Evolutionary conservation across 2,329 filamentous ascomycete genomes (phyloP), one percentile per base, ranked within the genome.

Genomic region (Raffaelea deltoideospora): DNA sequence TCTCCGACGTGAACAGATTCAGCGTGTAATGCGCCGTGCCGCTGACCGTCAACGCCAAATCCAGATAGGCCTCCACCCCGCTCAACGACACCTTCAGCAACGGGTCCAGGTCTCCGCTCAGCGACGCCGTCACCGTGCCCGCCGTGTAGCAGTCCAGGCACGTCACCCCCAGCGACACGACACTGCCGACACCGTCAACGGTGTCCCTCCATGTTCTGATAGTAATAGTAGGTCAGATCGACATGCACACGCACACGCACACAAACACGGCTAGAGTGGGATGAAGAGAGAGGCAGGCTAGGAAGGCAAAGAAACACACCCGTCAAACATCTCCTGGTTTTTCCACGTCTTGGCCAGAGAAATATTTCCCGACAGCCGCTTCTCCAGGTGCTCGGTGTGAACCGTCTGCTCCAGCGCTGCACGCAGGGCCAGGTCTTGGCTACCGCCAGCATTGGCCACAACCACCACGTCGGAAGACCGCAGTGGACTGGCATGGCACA

Each of bases 121-220:
- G 49, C 37, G 58, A 54, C 11, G 64, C 60, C 13, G 54, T 54
- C 29, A 66, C 59, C n/a, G 51, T 51, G 44, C 68, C 69, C 44
- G 63, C 59, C 31, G 67, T 55, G 47, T 65, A 68, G 48, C 67
- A 69, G 10, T 59, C 60, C 10, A 57, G 54, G 49, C 67, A 70
- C 23, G 53, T 49, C 32, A 67, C 46, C 2, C 43, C 41, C 6
- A 61, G 45, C 14, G 38, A 40, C 10, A 50, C 44, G 7, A 28
- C 34, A 31, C 45, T 38, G 21, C 44, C 38, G 10, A 30, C 10
- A 18, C 15, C 20, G 20, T 37, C 38, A 14, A 41, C 33, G 18
- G 26, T 17, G 34, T 34, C 35, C 11, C 31, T 22, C 35, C 38
- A 47, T 4, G 43, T 39, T 17, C 45, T 44, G 17, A n/a, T 9